These are phyloP conservation scores for Metschnikowia baotianmanensis DNA, from an alignment of 805 yeast genomes.

Conservation along the genomic window DNA sequence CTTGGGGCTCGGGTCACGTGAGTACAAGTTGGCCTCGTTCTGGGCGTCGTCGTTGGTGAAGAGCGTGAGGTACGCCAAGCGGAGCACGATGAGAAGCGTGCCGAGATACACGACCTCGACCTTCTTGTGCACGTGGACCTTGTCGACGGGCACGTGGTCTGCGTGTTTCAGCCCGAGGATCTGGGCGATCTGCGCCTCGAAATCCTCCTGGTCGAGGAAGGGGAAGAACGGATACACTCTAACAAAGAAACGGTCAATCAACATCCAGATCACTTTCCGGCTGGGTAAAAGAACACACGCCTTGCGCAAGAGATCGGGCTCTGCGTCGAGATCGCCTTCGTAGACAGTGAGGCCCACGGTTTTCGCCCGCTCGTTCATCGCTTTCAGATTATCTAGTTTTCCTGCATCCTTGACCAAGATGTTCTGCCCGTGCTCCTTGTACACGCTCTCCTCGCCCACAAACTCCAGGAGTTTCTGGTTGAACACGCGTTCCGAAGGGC, in stretches of 20 bases:
- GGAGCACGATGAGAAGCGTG: constrained; percentile 29
- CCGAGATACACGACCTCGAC: constrained; percentile 36
- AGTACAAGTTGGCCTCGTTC: constrained; percentile 23
- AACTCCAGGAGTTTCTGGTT: constrained; percentile 9
- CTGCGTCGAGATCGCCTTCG: constrained; percentile 20
- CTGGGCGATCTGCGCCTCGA: constrained; percentile 19
- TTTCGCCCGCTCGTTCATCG: constrained; percentile 18
- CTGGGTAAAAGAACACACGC: constrained; percentile 24
- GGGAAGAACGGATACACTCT: constrained; percentile 65
- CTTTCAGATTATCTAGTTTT: constrained; percentile 7
- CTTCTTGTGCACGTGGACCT: constrained; percentile 29
- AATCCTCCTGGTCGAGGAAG: constrained; percentile 35
- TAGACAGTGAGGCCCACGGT: constrained; percentile 20
- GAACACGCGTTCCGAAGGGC: constrained; percentile 15
- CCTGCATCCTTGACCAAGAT: constrained; percentile 3
- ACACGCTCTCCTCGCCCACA: constrained; percentile 12
- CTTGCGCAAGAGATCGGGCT: constrained; percentile 20
- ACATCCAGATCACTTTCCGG: constrained; percentile 25
- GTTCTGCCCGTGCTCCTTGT: constrained; percentile 4
- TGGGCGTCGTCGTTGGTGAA: constrained; percentile 34
- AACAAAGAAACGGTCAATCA: constrained; percentile 31
- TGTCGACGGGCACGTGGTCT: constrained; percentile 15
- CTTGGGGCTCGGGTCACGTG: constrained; percentile 12
- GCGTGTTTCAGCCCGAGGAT: constrained; percentile 20
- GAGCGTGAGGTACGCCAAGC: constrained; percentile 35